Percentiles rank a stretch among this genome's conserved stretches.
Conservation (phyloP, 345 rosid species). For the Abelmoschus esculentus region DNA sequence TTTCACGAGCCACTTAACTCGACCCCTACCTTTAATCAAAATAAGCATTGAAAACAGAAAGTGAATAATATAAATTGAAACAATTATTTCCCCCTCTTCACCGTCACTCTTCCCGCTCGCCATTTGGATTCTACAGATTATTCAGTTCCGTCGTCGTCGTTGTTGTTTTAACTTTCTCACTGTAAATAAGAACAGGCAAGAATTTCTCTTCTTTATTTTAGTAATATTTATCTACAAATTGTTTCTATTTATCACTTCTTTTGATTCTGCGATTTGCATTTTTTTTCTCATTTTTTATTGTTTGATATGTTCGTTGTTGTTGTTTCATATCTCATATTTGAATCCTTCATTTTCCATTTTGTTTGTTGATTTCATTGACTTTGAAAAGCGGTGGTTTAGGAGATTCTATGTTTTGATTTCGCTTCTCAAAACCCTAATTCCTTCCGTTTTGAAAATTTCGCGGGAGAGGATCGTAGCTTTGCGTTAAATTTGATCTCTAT, state of each 20-base stretch:
- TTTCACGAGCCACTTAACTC: too few relatives aligned
- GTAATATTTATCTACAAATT: background rate
- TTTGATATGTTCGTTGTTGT: background rate
- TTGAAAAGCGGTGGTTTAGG: background rate
- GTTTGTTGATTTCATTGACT: background rate
- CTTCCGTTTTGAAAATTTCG: background rate
- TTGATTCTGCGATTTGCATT: background rate
- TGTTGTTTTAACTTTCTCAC: background rate
- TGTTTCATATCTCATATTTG: background rate
- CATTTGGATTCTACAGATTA: conserved; percentile 1
- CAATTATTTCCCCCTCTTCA: background rate
- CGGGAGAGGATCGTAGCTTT: background rate
- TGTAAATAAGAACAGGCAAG: conserved; percentile 3
- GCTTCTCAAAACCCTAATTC: background rate
- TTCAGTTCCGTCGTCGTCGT: background rate
- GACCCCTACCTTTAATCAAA: background rate
- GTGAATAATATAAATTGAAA: background rate
- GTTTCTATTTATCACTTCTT: background rate
- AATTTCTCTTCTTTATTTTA: background rate
- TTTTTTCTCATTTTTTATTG: too few relatives aligned
- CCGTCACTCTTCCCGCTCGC: background rate
- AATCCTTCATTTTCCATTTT: background rate
- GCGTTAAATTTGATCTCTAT: background rate
- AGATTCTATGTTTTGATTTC: background rate
- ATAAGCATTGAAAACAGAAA: background rate